A percentile compares a stretch with the other conserved stretches of the same genome.
phyloP scores from a whole-genome alignment of 352 stramenopile species.

The Phytophthora sp. region DNA sequence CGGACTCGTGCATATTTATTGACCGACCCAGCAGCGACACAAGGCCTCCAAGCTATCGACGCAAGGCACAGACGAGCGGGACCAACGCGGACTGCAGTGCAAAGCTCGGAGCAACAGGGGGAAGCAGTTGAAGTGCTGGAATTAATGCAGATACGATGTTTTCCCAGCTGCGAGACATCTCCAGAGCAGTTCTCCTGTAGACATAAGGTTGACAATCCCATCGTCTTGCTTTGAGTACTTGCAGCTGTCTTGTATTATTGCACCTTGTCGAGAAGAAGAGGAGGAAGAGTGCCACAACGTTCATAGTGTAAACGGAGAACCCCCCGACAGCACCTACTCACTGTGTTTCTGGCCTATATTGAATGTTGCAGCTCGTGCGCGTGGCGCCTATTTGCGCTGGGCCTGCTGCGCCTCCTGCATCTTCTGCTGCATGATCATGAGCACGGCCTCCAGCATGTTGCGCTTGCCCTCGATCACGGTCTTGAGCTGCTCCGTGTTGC shows the following conservation, averaged over 20 bases:
- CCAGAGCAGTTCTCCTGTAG: background rate
- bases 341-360: slow-evolving; percentile 17
- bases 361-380: slow-evolving; percentile 6
- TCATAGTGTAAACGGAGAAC: background rate
- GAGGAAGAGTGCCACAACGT: background rate
- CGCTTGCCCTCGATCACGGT: slow-evolving; percentile 84
- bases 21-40: slow-evolving; percentile 22
- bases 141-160: background rate
- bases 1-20: slow-evolving; percentile 92
- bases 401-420: slow-evolving; percentile 53
- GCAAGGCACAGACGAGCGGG: background rate
- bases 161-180: too few species aligned
- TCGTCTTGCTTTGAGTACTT: slow-evolving; percentile 8
- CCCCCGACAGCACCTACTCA: too few species aligned
- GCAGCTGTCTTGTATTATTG: background rate
- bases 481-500: slow-evolving; percentile 94
- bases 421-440: slow-evolving; percentile 89
- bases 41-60: background rate
- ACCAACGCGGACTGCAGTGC: background rate
- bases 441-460: slow-evolving; percentile 81
- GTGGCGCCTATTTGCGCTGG: slow-evolving; percentile 26
- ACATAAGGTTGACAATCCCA: slow-evolving; percentile 3
- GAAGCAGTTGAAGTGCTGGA: background rate
- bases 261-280: background rate
- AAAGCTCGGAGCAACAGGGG: background rate